Percentiles rank a stretch among this genome's conserved stretches.
phyloP scores from a whole-genome alignment of 108 stramenopile species.

The Cylindrotheca closterium region DNA sequence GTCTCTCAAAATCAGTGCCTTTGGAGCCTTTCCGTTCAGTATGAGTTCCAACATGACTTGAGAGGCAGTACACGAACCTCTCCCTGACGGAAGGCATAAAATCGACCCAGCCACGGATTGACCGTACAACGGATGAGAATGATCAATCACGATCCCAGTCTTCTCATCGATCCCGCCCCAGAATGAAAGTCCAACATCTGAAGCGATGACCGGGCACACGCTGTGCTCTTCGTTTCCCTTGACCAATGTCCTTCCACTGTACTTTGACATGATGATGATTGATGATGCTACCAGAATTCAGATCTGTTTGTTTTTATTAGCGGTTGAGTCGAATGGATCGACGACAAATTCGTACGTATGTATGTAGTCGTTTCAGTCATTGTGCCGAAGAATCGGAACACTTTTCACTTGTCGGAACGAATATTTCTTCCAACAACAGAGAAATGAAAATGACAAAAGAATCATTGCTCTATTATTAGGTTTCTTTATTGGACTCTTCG shows the following conservation, averaged over 20 bases:
- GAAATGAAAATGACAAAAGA: no score
- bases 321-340: no score
- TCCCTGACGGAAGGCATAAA: constrained; percentile 69
- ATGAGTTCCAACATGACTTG: constrained; percentile 82
- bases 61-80: constrained; percentile 81
- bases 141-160: constrained; percentile 65
- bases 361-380: no score
- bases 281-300: no score
- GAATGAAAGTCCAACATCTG: constrained; percentile 47
- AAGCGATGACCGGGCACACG: constrained; percentile 24
- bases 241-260: neutral
- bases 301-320: no score
- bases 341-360: no score
- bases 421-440: no score
- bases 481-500: no score
- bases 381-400: no score
- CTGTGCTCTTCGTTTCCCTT: constrained; percentile 6
- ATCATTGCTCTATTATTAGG: no score
- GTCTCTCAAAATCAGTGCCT: constrained; percentile 63
- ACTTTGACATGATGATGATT: neutral
- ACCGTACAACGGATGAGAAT: constrained; percentile 60
- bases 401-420: no score
- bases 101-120: constrained; percentile 41
- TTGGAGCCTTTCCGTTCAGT: constrained; percentile 56
- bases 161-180: constrained; percentile 86